phyloP scores from a whole-genome alignment of 108 stramenopile species.

The Skeletonema grethae region DNA sequence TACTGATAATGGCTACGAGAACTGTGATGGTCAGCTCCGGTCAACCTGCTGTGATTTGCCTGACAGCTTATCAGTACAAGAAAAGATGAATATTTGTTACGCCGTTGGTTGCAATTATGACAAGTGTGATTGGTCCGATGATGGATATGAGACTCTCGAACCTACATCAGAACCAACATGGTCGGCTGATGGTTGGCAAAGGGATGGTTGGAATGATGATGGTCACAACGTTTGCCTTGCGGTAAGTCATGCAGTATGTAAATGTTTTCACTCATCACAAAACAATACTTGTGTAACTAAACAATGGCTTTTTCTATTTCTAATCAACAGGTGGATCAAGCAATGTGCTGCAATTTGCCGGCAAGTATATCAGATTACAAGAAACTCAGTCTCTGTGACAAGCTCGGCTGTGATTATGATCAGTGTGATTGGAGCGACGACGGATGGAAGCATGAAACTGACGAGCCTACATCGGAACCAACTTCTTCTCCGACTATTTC shows the following conservation, averaged over 20 bases:
- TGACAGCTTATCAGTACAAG: background rate
- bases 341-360: constrained; percentile 3
- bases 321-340: background rate
- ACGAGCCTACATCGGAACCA: background rate
- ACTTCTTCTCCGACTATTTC: no score
- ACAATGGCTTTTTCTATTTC: background rate
- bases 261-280: background rate
- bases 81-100: background rate
- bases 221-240: background rate
- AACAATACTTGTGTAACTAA: background rate
- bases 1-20: background rate
- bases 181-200: constrained; percentile 5
- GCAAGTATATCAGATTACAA: background rate
- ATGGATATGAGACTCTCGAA: background rate
- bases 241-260: background rate
- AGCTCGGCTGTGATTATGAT: background rate
- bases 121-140: background rate
- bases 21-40: background rate
- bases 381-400: background rate
- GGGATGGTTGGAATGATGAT: constrained; percentile 2
- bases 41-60: background rate
- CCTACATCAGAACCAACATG: background rate
- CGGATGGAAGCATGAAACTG: background rate
- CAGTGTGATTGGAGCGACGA: background rate
- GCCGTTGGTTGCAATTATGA: background rate